phyloP scores from a whole-genome alignment of 2,329 filamentous ascomycete genomes.

The Aspergillus novofumigatus region DNA sequence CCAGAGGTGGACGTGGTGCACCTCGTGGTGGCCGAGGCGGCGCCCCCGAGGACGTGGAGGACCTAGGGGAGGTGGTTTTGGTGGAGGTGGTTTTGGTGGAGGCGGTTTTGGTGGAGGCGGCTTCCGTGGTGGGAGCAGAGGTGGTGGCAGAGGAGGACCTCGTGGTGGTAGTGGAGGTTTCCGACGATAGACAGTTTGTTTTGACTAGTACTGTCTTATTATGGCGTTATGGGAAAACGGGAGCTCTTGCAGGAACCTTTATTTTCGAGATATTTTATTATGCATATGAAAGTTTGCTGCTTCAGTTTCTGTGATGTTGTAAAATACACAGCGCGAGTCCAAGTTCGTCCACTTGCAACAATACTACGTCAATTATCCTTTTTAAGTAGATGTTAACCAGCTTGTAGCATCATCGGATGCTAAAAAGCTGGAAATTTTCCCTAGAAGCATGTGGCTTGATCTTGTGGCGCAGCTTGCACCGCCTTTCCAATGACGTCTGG shows the following conservation, averaged over 20 bases:
- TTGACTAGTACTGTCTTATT: slow-evolving; percentile 35
- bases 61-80: slow-evolving; percentile 36
- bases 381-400: neutral
- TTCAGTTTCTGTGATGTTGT: slow-evolving; percentile 26
- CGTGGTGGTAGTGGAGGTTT: slow-evolving; percentile 21
- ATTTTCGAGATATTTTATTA: slow-evolving; percentile 30
- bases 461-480: slow-evolving; percentile 27
- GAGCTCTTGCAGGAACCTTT: slow-evolving; percentile 37
- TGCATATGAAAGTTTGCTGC: slow-evolving; percentile 32
- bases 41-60: slow-evolving; percentile 52
- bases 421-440: neutral
- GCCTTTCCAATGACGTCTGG: slow-evolving; percentile 34
- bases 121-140: slow-evolving; percentile 42
- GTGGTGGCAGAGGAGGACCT: slow-evolving; percentile 30
- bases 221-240: slow-evolving; percentile 42
- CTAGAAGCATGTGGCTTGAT: slow-evolving; percentile 19
- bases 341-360: neutral
- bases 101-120: slow-evolving; percentile 31
- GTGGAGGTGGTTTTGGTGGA: slow-evolving; percentile 21
- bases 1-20: slow-evolving; percentile 44
- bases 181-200: slow-evolving; percentile 20
- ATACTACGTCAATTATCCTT: neutral
- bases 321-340: slow-evolving; percentile 23
- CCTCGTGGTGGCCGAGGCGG: slow-evolving; percentile 45
- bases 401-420: neutral